Conservation (phyloP, 2,329 filamentous ascomycete species). For the Nemania sp. region DNA sequence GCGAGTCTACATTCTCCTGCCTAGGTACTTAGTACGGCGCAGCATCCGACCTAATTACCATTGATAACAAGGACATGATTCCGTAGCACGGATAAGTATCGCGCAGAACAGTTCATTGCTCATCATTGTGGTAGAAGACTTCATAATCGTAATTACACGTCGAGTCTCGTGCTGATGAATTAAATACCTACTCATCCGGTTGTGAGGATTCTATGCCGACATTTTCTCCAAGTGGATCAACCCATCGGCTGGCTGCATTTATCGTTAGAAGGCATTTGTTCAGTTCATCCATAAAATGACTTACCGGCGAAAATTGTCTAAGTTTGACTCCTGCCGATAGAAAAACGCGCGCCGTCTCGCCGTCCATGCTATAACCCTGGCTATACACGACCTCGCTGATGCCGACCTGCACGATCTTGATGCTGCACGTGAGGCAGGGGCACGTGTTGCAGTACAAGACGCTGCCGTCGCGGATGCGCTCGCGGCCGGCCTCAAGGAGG, state of each 20-base stretch:
- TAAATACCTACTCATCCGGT: too few relatives aligned
- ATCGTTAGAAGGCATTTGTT: not conserved
- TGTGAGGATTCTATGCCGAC: conserved; percentile 26
- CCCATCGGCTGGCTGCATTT: conserved; percentile 54
- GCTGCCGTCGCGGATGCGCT: conserved; percentile 79
- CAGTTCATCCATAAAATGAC: conserved; percentile 39
- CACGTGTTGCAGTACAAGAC: conserved; percentile 95
- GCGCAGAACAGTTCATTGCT: too few relatives aligned
- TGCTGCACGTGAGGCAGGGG: conserved; percentile 94
- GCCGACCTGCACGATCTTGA: conserved; percentile 97
- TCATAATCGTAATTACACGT: too few relatives aligned
- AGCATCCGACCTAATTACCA: too few relatives aligned
- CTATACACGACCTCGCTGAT: conserved; percentile 95
- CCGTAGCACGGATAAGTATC: too few relatives aligned
- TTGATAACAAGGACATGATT: too few relatives aligned
- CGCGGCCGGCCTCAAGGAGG: conserved; percentile 87
- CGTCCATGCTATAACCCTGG: conserved; percentile 93
- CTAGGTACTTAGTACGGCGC: too few relatives aligned
- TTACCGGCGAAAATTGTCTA: conserved; percentile 83
- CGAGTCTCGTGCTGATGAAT: too few relatives aligned
- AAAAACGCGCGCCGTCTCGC: conserved; percentile 79
- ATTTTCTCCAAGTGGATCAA: conserved; percentile 55
- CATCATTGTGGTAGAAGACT: too few relatives aligned
- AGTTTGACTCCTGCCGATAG: conserved; percentile 80
- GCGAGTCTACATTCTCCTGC: too few relatives aligned